A percentile compares a stretch with the other conserved stretches of the same genome.
These are phyloP conservation scores for Yarrowia galli DNA, from an alignment of 1,139 yeast species.

Conservation along the genomic window DNA sequence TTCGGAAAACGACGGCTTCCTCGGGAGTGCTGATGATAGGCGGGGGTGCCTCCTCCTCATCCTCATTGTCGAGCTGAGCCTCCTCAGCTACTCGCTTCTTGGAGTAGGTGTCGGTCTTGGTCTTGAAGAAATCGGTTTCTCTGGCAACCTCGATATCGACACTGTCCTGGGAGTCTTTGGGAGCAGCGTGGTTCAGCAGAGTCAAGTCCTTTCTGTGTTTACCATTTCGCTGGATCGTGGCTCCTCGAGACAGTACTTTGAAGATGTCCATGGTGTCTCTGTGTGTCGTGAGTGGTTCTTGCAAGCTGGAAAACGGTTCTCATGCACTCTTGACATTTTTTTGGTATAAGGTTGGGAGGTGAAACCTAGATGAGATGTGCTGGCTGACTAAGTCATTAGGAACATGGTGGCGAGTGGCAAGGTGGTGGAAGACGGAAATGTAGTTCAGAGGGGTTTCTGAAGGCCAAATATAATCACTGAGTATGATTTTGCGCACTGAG, in stretches of 20 bases:
- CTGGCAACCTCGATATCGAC: slow-evolving; percentile 41
- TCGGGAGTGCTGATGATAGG: slow-evolving; percentile 60
- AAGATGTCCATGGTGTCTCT: slow-evolving; percentile 77
- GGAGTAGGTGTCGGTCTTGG: slow-evolving; percentile 38
- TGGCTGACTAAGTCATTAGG: background rate
- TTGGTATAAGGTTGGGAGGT: slow-evolving; percentile 21
- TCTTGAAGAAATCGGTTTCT: slow-evolving; percentile 74
- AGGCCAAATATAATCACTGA: no score
- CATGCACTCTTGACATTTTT: slow-evolving; percentile 34
- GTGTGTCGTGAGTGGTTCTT: background rate
- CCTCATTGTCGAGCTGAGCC: slow-evolving; percentile 47
- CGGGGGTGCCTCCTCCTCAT: slow-evolving; percentile 52
- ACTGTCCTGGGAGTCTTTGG: slow-evolving; percentile 57
- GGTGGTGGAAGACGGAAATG: background rate
- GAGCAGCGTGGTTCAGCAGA: slow-evolving; percentile 49
- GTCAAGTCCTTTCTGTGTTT: slow-evolving; percentile 50
- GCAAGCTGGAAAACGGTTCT: background rate
- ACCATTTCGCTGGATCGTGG: slow-evolving; percentile 65
- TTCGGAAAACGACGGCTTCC: slow-evolving; percentile 66
- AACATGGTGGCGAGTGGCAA: background rate
- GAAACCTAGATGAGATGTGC: background rate
- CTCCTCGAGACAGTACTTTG: slow-evolving; percentile 84
- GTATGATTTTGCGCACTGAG: no score
- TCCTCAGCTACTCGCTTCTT: slow-evolving; percentile 42
- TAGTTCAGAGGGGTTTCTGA: no score